Base-by-base conservation (phyloP, 805 yeast genomes). In the Pichia occidentalis region DNA sequence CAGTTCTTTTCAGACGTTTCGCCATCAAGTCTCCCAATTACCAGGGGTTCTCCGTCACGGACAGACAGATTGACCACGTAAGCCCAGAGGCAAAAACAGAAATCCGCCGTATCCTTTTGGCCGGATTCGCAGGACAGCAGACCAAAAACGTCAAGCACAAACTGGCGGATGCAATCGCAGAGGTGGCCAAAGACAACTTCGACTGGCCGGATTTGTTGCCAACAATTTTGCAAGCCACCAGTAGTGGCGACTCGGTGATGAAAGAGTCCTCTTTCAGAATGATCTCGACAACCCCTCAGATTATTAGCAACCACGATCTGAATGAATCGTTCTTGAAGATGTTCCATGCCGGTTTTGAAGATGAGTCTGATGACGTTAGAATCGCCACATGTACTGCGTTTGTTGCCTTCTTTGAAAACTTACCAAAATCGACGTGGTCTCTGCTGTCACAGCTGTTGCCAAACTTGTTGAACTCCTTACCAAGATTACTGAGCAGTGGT, bases 191-290 rank as follows among this genome's bases (percentile, higher is more conserved):
- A 51, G 81, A 77, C 42, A 79, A 74, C 11, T 68, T 64, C 14
- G 67, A 66, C 17, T 90, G 98, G 98, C 75, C 80, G 12, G 88
- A 85, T 29, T 71, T 83, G 34, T 62, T 87, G 26, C 86, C 84
- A 36, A 77, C 86, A 1, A 65, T 90, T 27, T 73, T 85, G 45
- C 75, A 73, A 49, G 86, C 92, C 9, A 46, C 58, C 7, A 23
- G 52, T n/a, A 58, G 49, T 45, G 40, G 39, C 24, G 82, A 81
- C 52, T 67, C 80, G 12, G 73, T 79, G 40, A 77, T 84, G 46
- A 77, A 96, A 54, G 97, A 90, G 58, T 81, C 95, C 2, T 84
- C 95, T 12, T 92, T 84, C 64, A 77, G 98, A 62, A 85, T 92
- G 36, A 75, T 92, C 41, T 71, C 95, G 5, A 68, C 94, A 2